phyloP scores from a whole-genome alignment of 108 stramenopile genomes.

The Hondaea fermentalgiana region DNA sequence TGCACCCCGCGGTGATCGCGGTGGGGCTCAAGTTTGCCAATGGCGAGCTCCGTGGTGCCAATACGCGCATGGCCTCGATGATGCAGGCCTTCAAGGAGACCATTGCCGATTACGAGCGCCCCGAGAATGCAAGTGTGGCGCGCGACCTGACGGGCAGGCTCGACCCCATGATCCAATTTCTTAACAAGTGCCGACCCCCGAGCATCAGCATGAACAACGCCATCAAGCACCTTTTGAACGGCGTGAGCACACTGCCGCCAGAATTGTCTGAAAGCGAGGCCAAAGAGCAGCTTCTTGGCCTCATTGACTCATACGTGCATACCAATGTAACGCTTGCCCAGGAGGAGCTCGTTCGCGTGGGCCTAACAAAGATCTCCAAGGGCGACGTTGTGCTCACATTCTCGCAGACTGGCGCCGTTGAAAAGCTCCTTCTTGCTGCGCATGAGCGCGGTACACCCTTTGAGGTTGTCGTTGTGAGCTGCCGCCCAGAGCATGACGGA shows the following conservation, averaged over 20 bases:
- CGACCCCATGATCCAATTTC: conserved; percentile 76
- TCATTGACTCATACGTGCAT: conserved; percentile 70
- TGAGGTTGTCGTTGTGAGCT: conserved; percentile 88
- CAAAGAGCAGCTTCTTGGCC: conserved; percentile 60
- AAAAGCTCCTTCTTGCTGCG: conserved; percentile 47
- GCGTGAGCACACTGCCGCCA: conserved; percentile 73
- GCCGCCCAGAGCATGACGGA: conserved; percentile 72
- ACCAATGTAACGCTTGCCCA: conserved; percentile 81
- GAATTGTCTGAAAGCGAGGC: conserved; percentile 65
- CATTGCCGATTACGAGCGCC: conserved; percentile 29
- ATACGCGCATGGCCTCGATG: conserved; percentile 80
- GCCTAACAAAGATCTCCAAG: conserved; percentile 65
- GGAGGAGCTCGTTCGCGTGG: conserved; percentile 71
- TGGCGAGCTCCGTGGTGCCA: conserved; percentile 71
- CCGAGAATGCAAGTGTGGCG: conserved; percentile 44
- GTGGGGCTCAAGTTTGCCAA: conserved; percentile 69
- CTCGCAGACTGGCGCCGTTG: conserved; percentile 62
- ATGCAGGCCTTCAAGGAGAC: conserved; percentile 62
- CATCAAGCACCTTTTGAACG: conserved; percentile 72
- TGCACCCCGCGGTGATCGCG: conserved; percentile 73
- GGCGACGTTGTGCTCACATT: conserved; percentile 87
- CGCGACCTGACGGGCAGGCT: conserved; percentile 69
- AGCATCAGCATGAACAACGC: conserved; percentile 93
- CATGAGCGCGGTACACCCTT: conserved; percentile 42
- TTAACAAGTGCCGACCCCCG: conserved; percentile 81